Evolutionary conservation across 2,329 filamentous ascomycete genomes (phyloP).

Genomic region (Colletotrichum limetticola): DNA sequence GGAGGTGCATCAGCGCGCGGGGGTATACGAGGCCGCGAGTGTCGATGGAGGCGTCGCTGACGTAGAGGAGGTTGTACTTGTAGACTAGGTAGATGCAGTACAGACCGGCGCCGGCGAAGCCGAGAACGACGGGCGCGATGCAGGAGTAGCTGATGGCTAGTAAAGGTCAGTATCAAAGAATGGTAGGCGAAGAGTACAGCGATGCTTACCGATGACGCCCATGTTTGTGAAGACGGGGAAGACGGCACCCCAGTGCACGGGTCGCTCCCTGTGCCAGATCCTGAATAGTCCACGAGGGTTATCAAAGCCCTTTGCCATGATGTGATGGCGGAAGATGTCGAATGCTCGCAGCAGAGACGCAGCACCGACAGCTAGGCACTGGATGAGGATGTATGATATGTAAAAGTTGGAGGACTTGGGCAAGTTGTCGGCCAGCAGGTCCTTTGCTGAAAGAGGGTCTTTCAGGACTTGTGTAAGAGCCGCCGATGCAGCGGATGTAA

Average conservation of each 20-base stretch:
- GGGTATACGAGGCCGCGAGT: constrained; percentile 90
- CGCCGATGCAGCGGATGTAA: constrained; percentile 78
- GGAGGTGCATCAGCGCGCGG: constrained; percentile 86
- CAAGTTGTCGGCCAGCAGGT: constrained; percentile 73
- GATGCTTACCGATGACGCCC: constrained; percentile 75
- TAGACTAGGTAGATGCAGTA: constrained; percentile 87
- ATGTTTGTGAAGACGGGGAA: constrained; percentile 86
- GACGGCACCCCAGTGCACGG: constrained; percentile 85
- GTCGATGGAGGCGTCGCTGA: constrained; percentile 83
- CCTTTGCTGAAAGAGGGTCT: constrained; percentile 39
- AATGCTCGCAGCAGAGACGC: constrained; percentile 76
- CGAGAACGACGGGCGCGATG: constrained; percentile 86
- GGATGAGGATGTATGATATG: constrained; percentile 91
- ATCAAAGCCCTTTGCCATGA: constrained; percentile 79
- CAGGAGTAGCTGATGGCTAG: constrained; percentile 84
- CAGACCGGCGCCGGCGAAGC: constrained; percentile 83
- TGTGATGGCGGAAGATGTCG: constrained; percentile 66
- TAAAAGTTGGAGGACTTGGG: constrained; percentile 88
- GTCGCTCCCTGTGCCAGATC: constrained; percentile 79
- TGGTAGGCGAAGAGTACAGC: neutral
- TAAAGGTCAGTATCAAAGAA: constrained; percentile 29
- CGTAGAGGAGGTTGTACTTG: constrained; percentile 91
- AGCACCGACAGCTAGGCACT: constrained; percentile 84
- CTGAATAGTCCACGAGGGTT: constrained; percentile 83
- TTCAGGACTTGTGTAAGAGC: constrained; percentile 67